Conservation (phyloP, 371 early-diverging fungal species). For the Mortierella sp. region DNA sequence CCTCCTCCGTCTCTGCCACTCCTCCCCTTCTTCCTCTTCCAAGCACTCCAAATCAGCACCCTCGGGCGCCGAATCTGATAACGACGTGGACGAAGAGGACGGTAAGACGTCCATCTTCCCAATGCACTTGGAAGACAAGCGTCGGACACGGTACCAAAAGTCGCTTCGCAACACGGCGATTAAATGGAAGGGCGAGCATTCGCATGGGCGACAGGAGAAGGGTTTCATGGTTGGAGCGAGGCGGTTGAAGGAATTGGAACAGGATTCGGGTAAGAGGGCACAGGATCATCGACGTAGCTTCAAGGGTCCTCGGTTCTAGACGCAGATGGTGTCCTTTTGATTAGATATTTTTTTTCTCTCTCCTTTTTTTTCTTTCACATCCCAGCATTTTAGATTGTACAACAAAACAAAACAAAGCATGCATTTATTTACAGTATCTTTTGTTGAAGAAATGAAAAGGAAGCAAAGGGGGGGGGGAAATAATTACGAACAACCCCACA, state of each 20-base stretch:
- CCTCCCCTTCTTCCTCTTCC: constrained; percentile 3
- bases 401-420: not conserved
- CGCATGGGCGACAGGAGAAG: constrained; percentile 25
- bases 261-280: constrained; percentile 30
- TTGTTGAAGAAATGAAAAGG: too few species aligned
- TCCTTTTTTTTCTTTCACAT: not conserved
- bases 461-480: too few species aligned
- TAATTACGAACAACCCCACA: not conserved
- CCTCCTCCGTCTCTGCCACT: constrained; percentile 60
- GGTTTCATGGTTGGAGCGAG: constrained; percentile 45
- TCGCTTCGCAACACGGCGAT: constrained; percentile 39
- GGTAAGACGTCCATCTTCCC: constrained; percentile 11
- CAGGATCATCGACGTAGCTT: constrained; percentile 28
- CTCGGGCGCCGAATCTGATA: not conserved
- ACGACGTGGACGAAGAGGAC: constrained; percentile 5
- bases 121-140: constrained; percentile 26
- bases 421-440: not conserved
- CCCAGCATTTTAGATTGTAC: not conserved
- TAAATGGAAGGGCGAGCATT: constrained; percentile 57
- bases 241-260: constrained; percentile 37
- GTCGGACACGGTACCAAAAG: constrained; percentile 30
- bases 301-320: not conserved
- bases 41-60: not conserved
- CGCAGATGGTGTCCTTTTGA: not conserved
- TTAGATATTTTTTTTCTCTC: too few species aligned